A percentile compares a stretch with the other conserved stretches of the same genome.
Evolutionary conservation across 176 grass and related monocot genomes (phyloP).

Genomic region (Urochloa ruziziensis): DNA sequence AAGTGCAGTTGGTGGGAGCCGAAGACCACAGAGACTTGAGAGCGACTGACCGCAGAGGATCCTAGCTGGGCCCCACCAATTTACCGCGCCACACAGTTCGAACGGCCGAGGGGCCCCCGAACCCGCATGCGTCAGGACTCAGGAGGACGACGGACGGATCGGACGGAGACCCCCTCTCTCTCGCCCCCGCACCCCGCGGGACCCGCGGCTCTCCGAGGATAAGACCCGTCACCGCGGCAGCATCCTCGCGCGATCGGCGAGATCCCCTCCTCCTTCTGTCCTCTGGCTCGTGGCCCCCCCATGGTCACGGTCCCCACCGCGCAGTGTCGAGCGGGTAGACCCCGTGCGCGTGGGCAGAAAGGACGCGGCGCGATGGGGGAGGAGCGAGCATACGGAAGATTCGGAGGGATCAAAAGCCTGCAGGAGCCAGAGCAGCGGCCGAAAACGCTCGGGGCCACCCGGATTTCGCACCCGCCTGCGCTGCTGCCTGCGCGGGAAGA

Average conservation of each 20-base stretch:
- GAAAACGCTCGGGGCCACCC: no score
- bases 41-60: not conserved
- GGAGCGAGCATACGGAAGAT: slow-evolving; percentile 25
- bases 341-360: not conserved
- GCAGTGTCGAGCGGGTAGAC: not conserved
- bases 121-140: not conserved
- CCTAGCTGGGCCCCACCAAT: not conserved
- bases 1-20: no score
- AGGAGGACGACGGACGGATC: not conserved
- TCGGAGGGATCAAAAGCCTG: slow-evolving; percentile 4
- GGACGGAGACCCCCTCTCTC: not conserved
- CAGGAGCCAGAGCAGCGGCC: no score
- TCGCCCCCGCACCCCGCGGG: not conserved
- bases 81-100: not conserved
- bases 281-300: no score
- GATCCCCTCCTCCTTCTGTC: not conserved
- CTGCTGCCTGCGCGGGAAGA: no score
- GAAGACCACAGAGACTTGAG: no score
- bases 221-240: not conserved
- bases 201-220: not conserved
- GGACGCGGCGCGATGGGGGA: not conserved
- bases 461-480: no score
- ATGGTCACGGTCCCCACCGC: not conserved
- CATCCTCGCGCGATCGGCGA: not conserved
- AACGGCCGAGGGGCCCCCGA: not conserved